Evolutionary conservation across 1,284 basidiomycete genomes (phyloP).

Genomic region (Cutaneotrichosporon sp.): DNA sequence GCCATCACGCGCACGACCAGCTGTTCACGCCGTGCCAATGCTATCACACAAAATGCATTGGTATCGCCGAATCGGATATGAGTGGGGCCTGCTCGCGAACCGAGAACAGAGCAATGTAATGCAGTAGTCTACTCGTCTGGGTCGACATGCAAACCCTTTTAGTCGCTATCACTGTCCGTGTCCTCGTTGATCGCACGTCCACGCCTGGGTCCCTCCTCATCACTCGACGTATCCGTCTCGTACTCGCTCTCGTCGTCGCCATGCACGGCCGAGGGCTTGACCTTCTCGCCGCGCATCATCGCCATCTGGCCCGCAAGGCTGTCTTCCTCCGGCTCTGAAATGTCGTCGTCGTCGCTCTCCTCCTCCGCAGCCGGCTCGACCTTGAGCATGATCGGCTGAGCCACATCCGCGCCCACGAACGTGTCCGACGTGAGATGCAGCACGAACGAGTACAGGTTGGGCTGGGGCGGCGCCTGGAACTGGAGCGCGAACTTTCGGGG

Average conservation of each 20-base stretch:
- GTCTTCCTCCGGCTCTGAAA: constrained; percentile 94
- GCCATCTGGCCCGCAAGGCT: constrained; percentile 97
- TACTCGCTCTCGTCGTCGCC: constrained; percentile 51
- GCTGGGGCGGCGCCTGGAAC: constrained; percentile 87
- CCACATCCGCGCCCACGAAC: constrained; percentile 75
- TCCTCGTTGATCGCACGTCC: constrained; percentile 48
- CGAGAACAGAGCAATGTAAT: neutral
- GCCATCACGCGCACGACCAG: no score
- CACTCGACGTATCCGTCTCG: constrained; percentile 50
- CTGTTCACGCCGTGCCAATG: no score
- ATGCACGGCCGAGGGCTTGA: constrained; percentile 59
- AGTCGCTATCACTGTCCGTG: constrained; percentile 24
- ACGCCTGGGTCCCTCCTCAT: constrained; percentile 48
- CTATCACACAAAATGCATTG: neutral
- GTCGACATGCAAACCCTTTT: neutral
- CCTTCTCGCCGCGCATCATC: constrained; percentile 83
- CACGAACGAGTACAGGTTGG: constrained; percentile 85
- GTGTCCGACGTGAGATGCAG: constrained; percentile 81
- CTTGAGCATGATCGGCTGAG: constrained; percentile 68
- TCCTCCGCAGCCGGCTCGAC: constrained; percentile 67
- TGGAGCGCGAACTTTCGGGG: constrained; percentile 82
- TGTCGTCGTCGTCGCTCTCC: constrained; percentile 67
- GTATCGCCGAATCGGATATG: neutral
- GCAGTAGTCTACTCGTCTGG: no score
- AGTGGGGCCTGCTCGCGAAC: no score